Evolutionary conservation across 148 eudicot species (phyloP), one percentile per base, ranked within the genome.

Genomic region (Nyssa sinensis): DNA sequence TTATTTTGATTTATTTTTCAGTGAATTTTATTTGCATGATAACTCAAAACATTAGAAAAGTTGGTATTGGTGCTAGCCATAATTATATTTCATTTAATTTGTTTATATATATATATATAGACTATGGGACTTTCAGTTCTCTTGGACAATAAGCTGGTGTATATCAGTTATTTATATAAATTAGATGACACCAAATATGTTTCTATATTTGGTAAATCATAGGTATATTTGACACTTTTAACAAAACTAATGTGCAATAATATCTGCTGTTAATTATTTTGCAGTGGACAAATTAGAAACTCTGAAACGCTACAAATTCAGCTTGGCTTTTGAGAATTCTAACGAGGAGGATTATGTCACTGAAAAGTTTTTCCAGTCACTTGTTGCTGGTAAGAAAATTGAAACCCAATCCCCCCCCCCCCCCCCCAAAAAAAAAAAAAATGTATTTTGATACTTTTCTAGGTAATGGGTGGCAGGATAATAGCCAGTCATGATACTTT

Each of bases 331-430:
- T 81, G 98, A 94, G 84, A 94, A 94, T 75, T 90, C 98, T 24
- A 92, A 92, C 53, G 98, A 92, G 84, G 98, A 94, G 86, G 98
- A 94, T 72, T 94, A 94, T 79, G 98, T 94, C 21, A 94, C 98
- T 31, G 98, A 94, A 76, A 94, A 94, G 74, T 94, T 86, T 80
- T 94, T 94, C 75, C 98, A 94, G 83, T 94, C 98, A 55, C 98
- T 94, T 69, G 98, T 94, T 76, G 93, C 98, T 72, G 98, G 98
- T 94, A 92, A 63, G 75, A 55, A 58, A 33, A 35, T 69, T 70
- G 33, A 28, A n/a, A n/a, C n/a, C n/a, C n/a, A n/a, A n/a, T n/a
- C n/a, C n/a, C n/a, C n/a, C n/a, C n/a, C n/a, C n/a, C n/a, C n/a
- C n/a, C n/a, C n/a, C n/a, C n/a, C n/a, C n/a, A n/a, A n/a, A n/a